A percentile compares a stretch with the other conserved stretches of the same genome.
Evolutionary conservation across 768 basidiomycete species (phyloP).

Genomic region (Mycena leptocephala): DNA sequence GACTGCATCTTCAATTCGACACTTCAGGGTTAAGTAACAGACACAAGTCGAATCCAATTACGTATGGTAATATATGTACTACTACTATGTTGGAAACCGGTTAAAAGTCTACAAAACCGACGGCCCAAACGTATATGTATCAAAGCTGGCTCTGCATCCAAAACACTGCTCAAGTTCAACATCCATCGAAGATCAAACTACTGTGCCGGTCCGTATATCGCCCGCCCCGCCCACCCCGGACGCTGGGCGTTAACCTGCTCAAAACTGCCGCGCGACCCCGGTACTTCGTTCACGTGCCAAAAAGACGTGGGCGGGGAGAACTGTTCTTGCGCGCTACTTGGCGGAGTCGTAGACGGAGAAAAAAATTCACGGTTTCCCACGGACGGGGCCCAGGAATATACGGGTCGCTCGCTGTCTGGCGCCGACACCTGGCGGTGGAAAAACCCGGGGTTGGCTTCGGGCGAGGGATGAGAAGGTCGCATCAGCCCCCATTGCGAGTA

Average conservation of each 20-base stretch:
- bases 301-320: not conserved
- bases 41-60: not conserved
- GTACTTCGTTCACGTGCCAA: not conserved
- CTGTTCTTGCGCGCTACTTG: not conserved
- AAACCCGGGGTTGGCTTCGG: not conserved
- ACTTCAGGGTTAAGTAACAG: no score
- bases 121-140: not conserved
- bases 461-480: conserved; percentile 18
- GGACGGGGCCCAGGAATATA: conserved; percentile 10
- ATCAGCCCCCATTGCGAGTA: conserved; percentile 9
- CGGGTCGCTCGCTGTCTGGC: not conserved
- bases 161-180: not conserved
- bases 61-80: not conserved
- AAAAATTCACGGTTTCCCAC: not conserved
- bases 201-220: not conserved
- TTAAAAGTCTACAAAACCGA: not conserved
- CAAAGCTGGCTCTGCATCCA: not conserved
- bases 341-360: not conserved
- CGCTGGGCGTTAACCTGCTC: not conserved
- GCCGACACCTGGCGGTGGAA: not conserved
- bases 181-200: not conserved
- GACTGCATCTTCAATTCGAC: no score
- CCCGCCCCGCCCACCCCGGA: not conserved
- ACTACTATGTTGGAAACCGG: conserved; percentile 1
- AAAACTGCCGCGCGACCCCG: not conserved